Evolutionary conservation across 164 flowering plant genomes (phyloP).

Genomic region (Vitis amurensis): DNA sequence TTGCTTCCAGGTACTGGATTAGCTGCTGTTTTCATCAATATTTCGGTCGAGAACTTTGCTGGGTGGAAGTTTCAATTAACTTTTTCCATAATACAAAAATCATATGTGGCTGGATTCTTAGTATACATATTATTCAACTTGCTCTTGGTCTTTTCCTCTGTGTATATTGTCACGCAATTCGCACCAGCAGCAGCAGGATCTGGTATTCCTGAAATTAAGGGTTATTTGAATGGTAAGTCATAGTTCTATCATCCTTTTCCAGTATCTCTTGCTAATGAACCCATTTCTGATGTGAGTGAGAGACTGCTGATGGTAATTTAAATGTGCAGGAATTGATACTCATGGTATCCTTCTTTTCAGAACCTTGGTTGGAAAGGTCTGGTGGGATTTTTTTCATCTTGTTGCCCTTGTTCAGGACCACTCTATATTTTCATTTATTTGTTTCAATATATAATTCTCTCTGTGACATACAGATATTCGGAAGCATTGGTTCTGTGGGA

Average conservation of each 20-base stretch:
- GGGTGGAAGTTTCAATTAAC: constrained; percentile 94
- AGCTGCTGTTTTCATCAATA: constrained; percentile 89
- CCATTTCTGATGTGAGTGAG: not conserved
- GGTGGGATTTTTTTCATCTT: too few relatives aligned
- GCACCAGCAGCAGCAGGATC: constrained; percentile 99
- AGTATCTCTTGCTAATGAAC: not conserved
- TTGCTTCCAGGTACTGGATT: constrained; percentile 74
- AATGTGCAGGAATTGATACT: constrained; percentile 77
- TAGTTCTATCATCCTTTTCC: not conserved
- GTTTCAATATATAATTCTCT: too few relatives aligned
- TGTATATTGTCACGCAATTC: constrained; percentile 77
- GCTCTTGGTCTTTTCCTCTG: constrained; percentile 83
- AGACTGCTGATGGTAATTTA: constrained; percentile 14
- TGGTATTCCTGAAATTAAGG: constrained; percentile 98
- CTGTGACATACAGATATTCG: constrained; percentile 62
- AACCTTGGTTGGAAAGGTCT: constrained; percentile 95
- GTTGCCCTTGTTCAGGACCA: too few relatives aligned
- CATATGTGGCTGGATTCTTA: constrained; percentile 84
- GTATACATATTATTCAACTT: constrained; percentile 74
- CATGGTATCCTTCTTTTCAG: constrained; percentile 92
- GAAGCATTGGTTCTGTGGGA: constrained; percentile 99
- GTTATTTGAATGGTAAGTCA: constrained; percentile 88
- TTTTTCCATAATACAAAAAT: constrained; percentile 77
- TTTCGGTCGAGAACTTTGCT: constrained; percentile 94
- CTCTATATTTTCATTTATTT: too few relatives aligned